Evolutionary conservation across 2,329 filamentous ascomycete species (phyloP), one percentile per base, ranked within the genome.

Genomic region (Neocucurbitaria cava): DNA sequence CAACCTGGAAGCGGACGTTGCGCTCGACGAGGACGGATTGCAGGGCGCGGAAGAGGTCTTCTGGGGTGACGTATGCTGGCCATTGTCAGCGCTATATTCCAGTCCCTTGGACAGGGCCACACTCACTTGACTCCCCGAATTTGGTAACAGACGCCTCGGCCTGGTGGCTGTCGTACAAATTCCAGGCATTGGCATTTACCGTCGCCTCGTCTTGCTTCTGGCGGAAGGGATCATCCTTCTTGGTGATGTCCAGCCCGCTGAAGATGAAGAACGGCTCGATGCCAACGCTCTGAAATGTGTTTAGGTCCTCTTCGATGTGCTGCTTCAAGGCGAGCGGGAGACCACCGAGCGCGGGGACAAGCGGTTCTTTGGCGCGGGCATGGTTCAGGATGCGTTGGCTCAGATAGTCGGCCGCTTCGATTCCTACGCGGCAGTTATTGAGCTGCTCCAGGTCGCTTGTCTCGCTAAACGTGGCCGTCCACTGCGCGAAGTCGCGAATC

Each of bases 391-490:
- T 85, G 55, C 88, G 87, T 45, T 62, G 65, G 74, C 89, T 85
- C 61, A 99, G 85, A 76, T 95, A 98, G 77, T 96, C 90, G 48
- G 90, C 89, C 51, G 94, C 95, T 80, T 97, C 93, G 69, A 98
- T 87, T 61, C 89, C 93, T 67, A 97, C 85, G 49, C 88, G 85
- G 56, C 86, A 86, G 72, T 88, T 89, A 71, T 89, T 86, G 65
- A 97, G 82, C 59, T 90, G 85, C 56, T 87, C 82, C 64, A 96
- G 77, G 54, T 87, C 81, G 65, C 87, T 84, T 44, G 81, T 83
- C 71, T 82, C 80, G 58, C 79, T 78, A 62, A 85, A 79, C 68
- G 75, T 76, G 61, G 76, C 77, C 50, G 79, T 82, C 85, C 85
- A 88, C 65, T 82, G 81, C 65, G 85, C 83, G 70, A 87, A 81